phyloP scores from a whole-genome alignment of 768 basidiomycete genomes.

The Leucosporidium creatinivorum region DNA sequence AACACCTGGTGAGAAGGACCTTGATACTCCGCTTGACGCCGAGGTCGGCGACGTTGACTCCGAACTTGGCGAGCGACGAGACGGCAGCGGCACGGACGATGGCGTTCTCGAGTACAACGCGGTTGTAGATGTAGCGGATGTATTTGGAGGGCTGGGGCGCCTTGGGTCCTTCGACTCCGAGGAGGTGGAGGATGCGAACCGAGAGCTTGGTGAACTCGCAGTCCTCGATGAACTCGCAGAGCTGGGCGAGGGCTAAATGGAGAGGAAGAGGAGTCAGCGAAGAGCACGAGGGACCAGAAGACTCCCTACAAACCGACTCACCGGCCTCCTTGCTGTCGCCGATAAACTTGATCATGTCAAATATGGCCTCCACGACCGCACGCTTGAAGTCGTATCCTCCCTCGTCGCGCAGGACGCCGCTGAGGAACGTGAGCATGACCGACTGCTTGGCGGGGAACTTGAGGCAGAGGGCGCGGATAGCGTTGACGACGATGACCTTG shows the following conservation, averaged over 20 bases:
- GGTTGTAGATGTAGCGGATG: slow-evolving; percentile 99
- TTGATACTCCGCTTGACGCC: slow-evolving; percentile 73
- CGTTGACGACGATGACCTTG: slow-evolving; percentile 99
- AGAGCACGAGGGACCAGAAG: background rate
- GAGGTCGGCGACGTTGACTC: slow-evolving; percentile 73
- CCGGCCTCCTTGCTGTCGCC: slow-evolving; percentile 85
- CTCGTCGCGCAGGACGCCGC: slow-evolving; percentile 92
- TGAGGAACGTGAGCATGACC: slow-evolving; percentile 94
- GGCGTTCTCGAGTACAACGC: slow-evolving; percentile 95
- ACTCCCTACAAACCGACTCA: slow-evolving; percentile 28
- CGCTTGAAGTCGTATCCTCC: slow-evolving; percentile 99
- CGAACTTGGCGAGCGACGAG: slow-evolving; percentile 89
- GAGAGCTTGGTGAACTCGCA: slow-evolving; percentile 99
- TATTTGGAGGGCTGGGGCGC: slow-evolving; percentile 96
- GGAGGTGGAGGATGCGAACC: slow-evolving; percentile 87
- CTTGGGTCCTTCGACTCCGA: slow-evolving; percentile 93
- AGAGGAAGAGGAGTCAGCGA: background rate
- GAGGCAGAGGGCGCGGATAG: slow-evolving; percentile 93
- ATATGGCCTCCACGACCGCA: slow-evolving; percentile 97
- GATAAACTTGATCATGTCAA: slow-evolving; percentile 99
- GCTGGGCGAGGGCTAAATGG: slow-evolving; percentile 72
- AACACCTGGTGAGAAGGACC: slow-evolving; percentile 78
- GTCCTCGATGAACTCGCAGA: slow-evolving; percentile 99
- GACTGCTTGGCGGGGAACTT: slow-evolving; percentile 97
- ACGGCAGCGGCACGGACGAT: slow-evolving; percentile 96